Evolutionary conservation across 306 rosid species (phyloP).

Genomic region (Cotoneaster glaucophyllus): DNA sequence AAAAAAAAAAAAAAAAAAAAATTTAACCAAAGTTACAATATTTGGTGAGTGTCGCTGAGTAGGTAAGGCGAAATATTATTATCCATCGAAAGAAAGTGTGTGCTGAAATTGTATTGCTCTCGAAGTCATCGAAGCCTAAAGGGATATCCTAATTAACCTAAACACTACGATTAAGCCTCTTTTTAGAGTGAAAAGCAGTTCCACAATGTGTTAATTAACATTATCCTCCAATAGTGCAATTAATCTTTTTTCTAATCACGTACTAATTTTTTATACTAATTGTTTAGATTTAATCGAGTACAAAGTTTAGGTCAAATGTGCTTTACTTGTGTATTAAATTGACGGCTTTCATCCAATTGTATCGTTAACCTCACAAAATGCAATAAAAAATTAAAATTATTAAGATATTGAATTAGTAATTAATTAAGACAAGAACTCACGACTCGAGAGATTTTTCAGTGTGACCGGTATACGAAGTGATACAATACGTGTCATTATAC

Average conservation of each 20-base stretch:
- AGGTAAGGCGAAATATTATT: neutral
- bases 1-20: too few relatives aligned
- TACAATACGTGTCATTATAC: too few relatives aligned
- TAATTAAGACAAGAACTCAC: neutral
- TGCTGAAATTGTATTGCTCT: neutral
- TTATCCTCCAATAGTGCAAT: slow-evolving; percentile 19
- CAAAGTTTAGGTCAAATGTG: slow-evolving; percentile 29
- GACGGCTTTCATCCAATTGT: neutral
- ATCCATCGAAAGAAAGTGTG: neutral
- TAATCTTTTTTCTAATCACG: neutral
- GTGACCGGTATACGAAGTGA: too few relatives aligned
- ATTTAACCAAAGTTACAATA: neutral
- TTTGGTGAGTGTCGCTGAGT: neutral
- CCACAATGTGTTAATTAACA: slow-evolving; percentile 1
- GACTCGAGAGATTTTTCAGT: too few relatives aligned
- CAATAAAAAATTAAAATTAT: neutral
- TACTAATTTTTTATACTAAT: neutral
- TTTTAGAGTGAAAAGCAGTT: neutral
- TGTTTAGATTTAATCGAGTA: slow-evolving; percentile 10
- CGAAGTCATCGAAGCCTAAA: neutral
- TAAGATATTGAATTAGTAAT: neutral
- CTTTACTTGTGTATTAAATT: neutral
- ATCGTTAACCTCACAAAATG: neutral
- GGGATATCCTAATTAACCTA: neutral
- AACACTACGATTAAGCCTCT: neutral